Base-by-base conservation (phyloP, 106 monocot genomes). In the Apostasia shenzhenica region DNA sequence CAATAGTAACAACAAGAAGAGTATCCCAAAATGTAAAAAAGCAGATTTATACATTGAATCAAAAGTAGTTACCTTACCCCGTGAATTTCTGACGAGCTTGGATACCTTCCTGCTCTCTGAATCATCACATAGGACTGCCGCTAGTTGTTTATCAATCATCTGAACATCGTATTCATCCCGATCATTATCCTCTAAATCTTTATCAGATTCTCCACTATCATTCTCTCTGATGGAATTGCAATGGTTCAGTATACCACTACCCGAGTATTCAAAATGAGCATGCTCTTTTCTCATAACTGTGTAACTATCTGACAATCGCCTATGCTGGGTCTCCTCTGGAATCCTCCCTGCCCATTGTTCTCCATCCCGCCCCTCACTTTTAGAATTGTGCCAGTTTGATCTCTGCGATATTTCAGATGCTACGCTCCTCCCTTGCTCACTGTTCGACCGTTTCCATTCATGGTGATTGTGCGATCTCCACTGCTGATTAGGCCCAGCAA, bases 121-220 rank as follows among this genome's bases (percentile, higher is more conserved):
- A 9, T n/a, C 4, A 2, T 65, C 65, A 48, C 46, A 43, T 37
- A 14, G 48, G 38, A 6, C 14, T 37, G 48, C 14, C 8, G 65
- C 9, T 6, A 65, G 48, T 2, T 65, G 65, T 47, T 48, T 26
- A 37, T 65, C 65, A 6, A 48, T 7, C 14, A 49, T 37, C 14
- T 48, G 26, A 49, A 48, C 7, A 13, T 4, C 13, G 14, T 65
- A 26, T 65, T 65, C 48, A 48, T 65, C 26, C 4, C 47, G 14
- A 12, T 48, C 65, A 65, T 65, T 6, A 65, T 65, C 65, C 65
- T 45, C 46, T 6, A 62, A 62, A 62, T 62, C 44, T 62, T 48
- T 48, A 37, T 65, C 65, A 48, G 8, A 65, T 48, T 65, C 48
- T 37, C 14, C 65, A 38, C 37, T 48, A 65, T 3, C n/a, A 26